Evolutionary conservation across 345 rosid species (phyloP), one percentile per base, ranked within the genome.

Genomic region (Iberis pinnata): DNA sequence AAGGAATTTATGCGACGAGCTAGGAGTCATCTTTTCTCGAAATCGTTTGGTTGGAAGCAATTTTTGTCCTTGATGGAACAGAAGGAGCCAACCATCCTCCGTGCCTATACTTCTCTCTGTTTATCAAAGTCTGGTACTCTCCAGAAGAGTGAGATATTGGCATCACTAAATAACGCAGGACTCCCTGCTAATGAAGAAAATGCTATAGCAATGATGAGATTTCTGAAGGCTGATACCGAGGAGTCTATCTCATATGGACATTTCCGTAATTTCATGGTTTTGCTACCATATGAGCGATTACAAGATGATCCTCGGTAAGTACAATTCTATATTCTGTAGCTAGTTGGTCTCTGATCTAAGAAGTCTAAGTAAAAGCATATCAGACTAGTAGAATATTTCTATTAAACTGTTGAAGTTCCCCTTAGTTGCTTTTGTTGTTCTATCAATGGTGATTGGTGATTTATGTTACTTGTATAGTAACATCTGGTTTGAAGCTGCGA

Each of bases 401-500:
- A 22, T 24, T 47, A 35, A 48, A 48, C 46, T 9, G 1, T 26
- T 13, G 16, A 9, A 31, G 38, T 64, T 64, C 18, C 18, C 32
- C 14, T 7, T 41, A n/a, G 29, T 41, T 22, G 25, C 25, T 12
- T 38, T 31, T 47, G 6, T 2, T 33, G 18, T 56, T 46, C 8
- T 49, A 10, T 19, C 2, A 18, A 45, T 59, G 49, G 52, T 66
- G 60, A 31, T 44, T 26, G 43, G 18, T 16, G n/a, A 25, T 43
- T 7, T 9, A 37, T 44, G n/a, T 45, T 51, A 47, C 61, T 26
- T 38, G 13, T 59, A 45, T 73, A 92, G 98, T 74, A 77, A 71
- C 49, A 86, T 84, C 75, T 87, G 95, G 98, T 92, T 87, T 77
- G 95, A 92, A 80, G 88, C 98, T 38, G 98, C 97, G 9, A 88